Evolutionary conservation across 331 rosid species (phyloP), one percentile per base, ranked within the genome.

Genomic region (Dryas integrifolia): DNA sequence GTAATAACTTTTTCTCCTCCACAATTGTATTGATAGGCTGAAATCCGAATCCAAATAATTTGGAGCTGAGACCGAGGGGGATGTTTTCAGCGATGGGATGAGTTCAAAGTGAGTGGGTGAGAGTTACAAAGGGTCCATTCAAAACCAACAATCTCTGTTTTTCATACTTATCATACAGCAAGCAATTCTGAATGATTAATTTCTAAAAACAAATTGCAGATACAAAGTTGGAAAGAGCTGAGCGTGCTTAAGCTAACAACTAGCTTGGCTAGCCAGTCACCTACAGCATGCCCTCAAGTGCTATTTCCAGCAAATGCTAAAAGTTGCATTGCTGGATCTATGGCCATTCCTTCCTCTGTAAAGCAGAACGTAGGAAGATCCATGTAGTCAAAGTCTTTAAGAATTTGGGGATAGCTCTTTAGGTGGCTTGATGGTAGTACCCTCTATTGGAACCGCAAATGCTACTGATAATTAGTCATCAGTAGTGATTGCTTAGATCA

Each of bases 201-300:
- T 24, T 6, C 41, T 58, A 58, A 3, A 30, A 58, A 2, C 8
- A 58, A 58, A 58, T 26, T 30, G 41, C 63, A 24, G 41, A 2
- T 11, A 11, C 63, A 59, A 35, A 13, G 35, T 1, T 35, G 18
- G 5, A 12, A 6, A 59, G 65, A 59, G 44, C 43, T 30, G 45
- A 5, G 16, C 12, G 65, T 13, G 2, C 55, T 30, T 30, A 30
- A 30, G 35, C 35, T 30, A 30, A 30, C 3, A 30, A 30, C 35
- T 30, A 30, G 35, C 35, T 30, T 30, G 35, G 35, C 35, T 30
- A 30, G 35, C 35, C 3, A 30, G 35, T 30, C 35, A 30, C 35
- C 35, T 30, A 92, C 92, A 67, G 86, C 92, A 86, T 90, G 87
- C 84, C 86, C 82, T 88, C 98, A 4, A 65, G 67, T 39, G 51